Conservation (phyloP, 768 basidiomycete species). For the Russula emetica region DNA sequence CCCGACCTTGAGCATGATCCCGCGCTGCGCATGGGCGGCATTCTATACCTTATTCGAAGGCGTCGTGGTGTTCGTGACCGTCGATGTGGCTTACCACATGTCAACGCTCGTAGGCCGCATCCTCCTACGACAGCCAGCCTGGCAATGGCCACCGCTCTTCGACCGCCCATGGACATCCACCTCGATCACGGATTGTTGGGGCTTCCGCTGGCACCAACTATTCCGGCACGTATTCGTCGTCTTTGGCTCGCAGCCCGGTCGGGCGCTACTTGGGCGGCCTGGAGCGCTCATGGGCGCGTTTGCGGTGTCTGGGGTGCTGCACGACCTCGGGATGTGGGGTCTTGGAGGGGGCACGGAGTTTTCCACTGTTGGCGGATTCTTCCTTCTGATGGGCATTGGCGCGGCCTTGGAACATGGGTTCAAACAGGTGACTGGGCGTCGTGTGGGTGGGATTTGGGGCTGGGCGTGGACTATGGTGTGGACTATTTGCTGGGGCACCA, state of each 20-base stretch:
- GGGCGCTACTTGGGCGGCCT: conserved; percentile 43
- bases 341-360: conserved; percentile 55
- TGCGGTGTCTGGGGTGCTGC: conserved; percentile 52
- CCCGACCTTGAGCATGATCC: not conserved
- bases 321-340: conserved; percentile 55
- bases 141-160: conserved; percentile 39
- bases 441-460: conserved; percentile 48
- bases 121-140: conserved; percentile 33
- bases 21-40: not conserved
- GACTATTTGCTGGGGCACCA: conserved; percentile 42
- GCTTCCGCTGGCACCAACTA: conserved; percentile 39
- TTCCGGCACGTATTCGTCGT: conserved; percentile 35
- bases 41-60: not conserved
- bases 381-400: conserved; percentile 55
- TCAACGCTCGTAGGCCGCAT: conserved; percentile 31
- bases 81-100: not conserved
- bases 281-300: conserved; percentile 58
- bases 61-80: not conserved
- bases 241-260: conserved; percentile 35
- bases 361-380: conserved; percentile 44
- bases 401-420: conserved; percentile 47
- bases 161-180: conserved; percentile 39
- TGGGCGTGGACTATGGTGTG: conserved; percentile 50
- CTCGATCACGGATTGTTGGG: conserved; percentile 41
- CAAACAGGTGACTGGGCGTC: conserved; percentile 41